Evolutionary conservation across 2,329 filamentous ascomycete genomes (phyloP).

Genomic region (Paecilomyces dactylethromorphus): DNA sequence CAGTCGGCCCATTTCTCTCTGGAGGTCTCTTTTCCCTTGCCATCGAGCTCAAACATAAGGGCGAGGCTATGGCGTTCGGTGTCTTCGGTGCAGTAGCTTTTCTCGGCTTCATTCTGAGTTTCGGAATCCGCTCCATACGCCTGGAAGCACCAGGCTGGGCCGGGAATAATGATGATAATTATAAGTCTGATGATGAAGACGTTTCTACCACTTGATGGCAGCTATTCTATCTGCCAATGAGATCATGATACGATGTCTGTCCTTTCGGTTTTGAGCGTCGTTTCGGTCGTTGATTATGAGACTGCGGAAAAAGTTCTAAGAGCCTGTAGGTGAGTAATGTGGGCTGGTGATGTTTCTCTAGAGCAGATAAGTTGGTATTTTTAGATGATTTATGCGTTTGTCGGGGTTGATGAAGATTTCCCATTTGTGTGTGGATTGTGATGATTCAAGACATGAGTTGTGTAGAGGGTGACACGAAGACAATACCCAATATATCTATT

Average conservation of each 20-base stretch:
- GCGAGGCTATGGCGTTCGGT: constrained; percentile 79
- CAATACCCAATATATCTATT: background rate
- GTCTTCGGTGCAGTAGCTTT: constrained; percentile 79
- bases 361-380: background rate
- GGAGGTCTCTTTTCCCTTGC: constrained; percentile 80
- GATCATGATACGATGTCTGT: background rate
- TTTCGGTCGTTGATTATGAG: background rate
- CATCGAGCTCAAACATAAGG: constrained; percentile 66
- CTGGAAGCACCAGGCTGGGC: constrained; percentile 55
- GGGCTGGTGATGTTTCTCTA: background rate
- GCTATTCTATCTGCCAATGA: background rate
- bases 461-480: background rate
- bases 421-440: background rate
- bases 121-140: constrained; percentile 63
- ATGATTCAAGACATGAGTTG: background rate
- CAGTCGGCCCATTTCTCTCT: constrained; percentile 80
- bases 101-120: constrained; percentile 70
- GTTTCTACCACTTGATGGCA: constrained; percentile 5
- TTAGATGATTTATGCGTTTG: background rate
- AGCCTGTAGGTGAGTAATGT: background rate
- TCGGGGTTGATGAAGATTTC: background rate
- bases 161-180: constrained; percentile 33
- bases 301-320: background rate
- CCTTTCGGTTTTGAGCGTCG: background rate
- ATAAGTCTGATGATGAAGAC: constrained; percentile 43